Evolutionary conservation across 2,329 filamentous ascomycete genomes (phyloP), one percentile per base, ranked within the genome.

Genomic region (Chaetomiaceae sp.): DNA sequence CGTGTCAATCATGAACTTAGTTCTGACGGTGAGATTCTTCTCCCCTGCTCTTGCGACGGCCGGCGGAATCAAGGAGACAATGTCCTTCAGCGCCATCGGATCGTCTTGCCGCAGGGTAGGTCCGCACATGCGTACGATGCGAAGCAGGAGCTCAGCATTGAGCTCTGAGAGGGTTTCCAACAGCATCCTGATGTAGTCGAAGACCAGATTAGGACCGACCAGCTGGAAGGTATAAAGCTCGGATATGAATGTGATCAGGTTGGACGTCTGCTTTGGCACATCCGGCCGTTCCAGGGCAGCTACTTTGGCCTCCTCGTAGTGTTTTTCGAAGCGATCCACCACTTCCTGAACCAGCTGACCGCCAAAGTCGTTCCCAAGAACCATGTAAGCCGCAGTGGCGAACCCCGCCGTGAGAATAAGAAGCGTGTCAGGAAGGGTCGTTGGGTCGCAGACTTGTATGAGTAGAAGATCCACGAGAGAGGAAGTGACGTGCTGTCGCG

Each of bases 1-100:
- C 1, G 86, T 93, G 60, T 97, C 91, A 42, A 98, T 86, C 90
- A 97, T 97, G 67, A 96, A 96, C 56, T 86, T 94, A 1, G 91
- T 96, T 46, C 93, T 83, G 9, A 90, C 86, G 1, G 89, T 91
- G 22, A 95, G 71, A 17, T 81, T 84, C 11, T 72, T 71, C 58
- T 86, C 80, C 4, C 85, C 86, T 29, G 76, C 70, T 49, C 79
- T 81, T 1, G 79, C 72, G 3, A 90, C 78, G 1, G 83, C 80
- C 18, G 83, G 81, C 54, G 88, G 86, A 48, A 97, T 77, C 40
- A 88, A 74, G 10, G 84, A 71, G 6, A 95, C 83, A 52, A 98
- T 93, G 52, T 95, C 88, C 63, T 95, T 95, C 40, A 98, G 70
- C 0, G 91, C 75, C 29, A 86, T 83, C 0, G 91, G 86, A 56